Base-by-base conservation (phyloP, 805 yeast genomes). In the Zygotorulaspora chibaensis region DNA sequence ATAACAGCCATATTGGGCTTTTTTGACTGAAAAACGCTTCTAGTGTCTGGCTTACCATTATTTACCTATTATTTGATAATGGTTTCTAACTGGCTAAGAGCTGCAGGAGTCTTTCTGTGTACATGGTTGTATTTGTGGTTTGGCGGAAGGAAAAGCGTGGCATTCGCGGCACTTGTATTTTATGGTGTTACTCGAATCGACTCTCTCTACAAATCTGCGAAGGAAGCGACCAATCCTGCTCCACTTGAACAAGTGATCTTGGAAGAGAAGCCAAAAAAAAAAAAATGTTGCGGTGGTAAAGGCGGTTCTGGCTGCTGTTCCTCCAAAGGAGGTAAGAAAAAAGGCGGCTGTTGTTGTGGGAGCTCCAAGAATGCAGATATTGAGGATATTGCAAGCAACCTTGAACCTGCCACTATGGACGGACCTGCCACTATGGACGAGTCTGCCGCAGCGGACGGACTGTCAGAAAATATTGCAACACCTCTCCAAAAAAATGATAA, bases 111-210 rank as follows among this genome's bases (percentile, higher is more conserved):
- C 31, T 31, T 20, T 16, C 30, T 33, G n/a, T 40, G 29, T 25
- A 37, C 52, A 8, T 47, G 47, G 9, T 25, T 46, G 8, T 59
- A 57, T 45, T 38, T 54, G 34, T 51, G 57, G 16, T 53, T 62
- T 34, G 71, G 71, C 20, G 76, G 76, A 20, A 62, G 75, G 50
- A 11, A 59, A 2, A 57, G 72, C 13, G 44, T 71, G 9, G 61
- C 66, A 1, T 38, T 69, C 4, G 62, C 68, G 1, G 36, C 59
- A 1, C 52, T 60, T 7, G 43, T 63, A 3, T 55, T 62, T 28
- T 57, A 56, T 42, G 50, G 58, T 23, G 57, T 65, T 26, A 45
- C 53, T 38, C 56, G 46, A 40, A 53, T 53, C 40, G 51, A 57
- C 27, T 41, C 53, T 15, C 43, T 35, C 13, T 35, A 38, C 30